These are phyloP conservation scores for Conringia planisiliqua DNA, from an alignment of 345 rosid genomes.

Conservation along the genomic window DNA sequence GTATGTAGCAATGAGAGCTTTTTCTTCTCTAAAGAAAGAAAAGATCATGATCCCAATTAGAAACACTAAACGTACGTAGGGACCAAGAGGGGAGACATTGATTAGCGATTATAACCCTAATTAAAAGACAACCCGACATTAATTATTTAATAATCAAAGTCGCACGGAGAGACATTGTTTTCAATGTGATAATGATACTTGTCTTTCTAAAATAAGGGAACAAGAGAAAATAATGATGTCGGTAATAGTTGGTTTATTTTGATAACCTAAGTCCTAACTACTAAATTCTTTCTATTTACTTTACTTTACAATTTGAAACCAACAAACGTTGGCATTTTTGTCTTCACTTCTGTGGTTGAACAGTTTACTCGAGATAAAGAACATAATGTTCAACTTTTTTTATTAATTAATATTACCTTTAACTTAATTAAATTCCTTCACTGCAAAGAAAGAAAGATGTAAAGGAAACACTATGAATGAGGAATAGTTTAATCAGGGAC, in stretches of 20 bases:
- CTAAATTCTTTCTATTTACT: background rate
- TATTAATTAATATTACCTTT: background rate
- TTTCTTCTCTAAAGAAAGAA: conserved; percentile 11
- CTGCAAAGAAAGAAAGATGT: background rate
- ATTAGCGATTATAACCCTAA: conserved; percentile 22
- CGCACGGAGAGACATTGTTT: conserved; percentile 30
- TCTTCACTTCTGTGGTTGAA: conserved; percentile 14
- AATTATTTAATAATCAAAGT: conserved; percentile 32
- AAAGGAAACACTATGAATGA: background rate
- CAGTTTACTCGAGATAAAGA: conserved; percentile 1
- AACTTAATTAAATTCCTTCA: background rate
- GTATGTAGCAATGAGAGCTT: conserved; percentile 10
- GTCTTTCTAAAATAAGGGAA: conserved; percentile 25
- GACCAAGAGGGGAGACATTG: conserved; percentile 32
- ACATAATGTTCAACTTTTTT: background rate
- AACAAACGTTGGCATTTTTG: conserved; percentile 11
- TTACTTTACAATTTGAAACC: conserved; percentile 17
- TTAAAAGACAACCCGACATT: conserved; percentile 34
- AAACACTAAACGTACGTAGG: conserved; percentile 28
- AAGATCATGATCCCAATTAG: conserved; percentile 21
- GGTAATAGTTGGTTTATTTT: conserved; percentile 33
- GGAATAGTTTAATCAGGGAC: background rate
- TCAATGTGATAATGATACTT: conserved; percentile 31
- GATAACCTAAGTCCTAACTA: conserved; percentile 26
- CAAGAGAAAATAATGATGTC: conserved; percentile 31